These are phyloP conservation scores for Jamesozyma lodderae DNA, from an alignment of 805 yeast species.

Conservation along the genomic window DNA sequence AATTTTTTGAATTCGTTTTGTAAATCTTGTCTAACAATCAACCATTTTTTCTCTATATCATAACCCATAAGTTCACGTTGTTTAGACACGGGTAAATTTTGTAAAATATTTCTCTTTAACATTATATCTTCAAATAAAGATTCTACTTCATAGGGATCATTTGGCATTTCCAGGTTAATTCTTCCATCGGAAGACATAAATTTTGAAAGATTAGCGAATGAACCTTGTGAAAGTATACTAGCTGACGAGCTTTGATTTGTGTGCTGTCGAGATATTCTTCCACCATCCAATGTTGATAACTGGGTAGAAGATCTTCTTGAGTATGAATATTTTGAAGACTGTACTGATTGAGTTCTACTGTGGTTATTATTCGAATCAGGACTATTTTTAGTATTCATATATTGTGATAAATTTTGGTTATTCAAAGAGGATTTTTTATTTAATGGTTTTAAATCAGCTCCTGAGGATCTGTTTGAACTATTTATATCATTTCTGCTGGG, in stretches of 20 bases:
- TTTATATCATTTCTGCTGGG: background rate
- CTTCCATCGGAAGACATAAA: slow-evolving; percentile 27
- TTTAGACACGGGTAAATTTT: slow-evolving; percentile 58
- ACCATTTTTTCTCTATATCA: slow-evolving; percentile 78
- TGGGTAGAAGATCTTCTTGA: slow-evolving; percentile 9
- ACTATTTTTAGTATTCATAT: slow-evolving; percentile 11
- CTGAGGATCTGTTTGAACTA: background rate
- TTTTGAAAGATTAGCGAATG: slow-evolving; percentile 20
- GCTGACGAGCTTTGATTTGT: slow-evolving; percentile 20
- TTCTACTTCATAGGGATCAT: slow-evolving; percentile 57
- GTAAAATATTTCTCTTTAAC: slow-evolving; percentile 69
- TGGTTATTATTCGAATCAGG: slow-evolving; percentile 5
- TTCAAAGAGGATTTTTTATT: slow-evolving; percentile 24
- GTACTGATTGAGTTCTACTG: slow-evolving; percentile 16
- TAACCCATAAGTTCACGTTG: slow-evolving; percentile 68
- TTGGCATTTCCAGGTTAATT: slow-evolving; percentile 52
- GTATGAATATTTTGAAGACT: slow-evolving; percentile 24
- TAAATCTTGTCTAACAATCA: slow-evolving; percentile 79
- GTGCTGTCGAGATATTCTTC: slow-evolving; percentile 18
- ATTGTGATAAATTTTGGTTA: slow-evolving; percentile 24
- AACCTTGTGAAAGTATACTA: slow-evolving; percentile 23
- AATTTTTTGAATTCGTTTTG: slow-evolving; percentile 61
- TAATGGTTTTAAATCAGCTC: slow-evolving; percentile 12
- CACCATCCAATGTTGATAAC: slow-evolving; percentile 3
- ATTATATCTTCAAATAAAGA: slow-evolving; percentile 68